phyloP scores from a whole-genome alignment of 202 grass and related monocot genomes.

The Setaria viridis region DNA sequence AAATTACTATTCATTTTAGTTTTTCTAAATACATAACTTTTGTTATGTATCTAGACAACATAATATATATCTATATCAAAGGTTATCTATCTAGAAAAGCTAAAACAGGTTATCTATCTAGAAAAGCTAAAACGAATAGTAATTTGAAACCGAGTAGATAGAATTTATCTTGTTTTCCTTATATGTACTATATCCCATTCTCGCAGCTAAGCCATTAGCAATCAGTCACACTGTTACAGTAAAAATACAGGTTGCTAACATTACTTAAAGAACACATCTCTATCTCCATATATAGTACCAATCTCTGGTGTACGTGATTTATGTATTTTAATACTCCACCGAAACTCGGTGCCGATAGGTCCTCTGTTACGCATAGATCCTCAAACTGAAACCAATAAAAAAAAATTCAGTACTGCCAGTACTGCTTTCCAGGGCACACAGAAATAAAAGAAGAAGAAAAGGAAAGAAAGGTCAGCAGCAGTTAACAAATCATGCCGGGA shows the following conservation, averaged over 20 bases:
- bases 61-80: too few relatives aligned
- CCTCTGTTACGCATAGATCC: neutral
- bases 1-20: too few relatives aligned
- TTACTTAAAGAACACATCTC: neutral
- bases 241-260: neutral
- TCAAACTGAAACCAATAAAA: neutral
- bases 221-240: neutral
- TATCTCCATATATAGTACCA: neutral
- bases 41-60: too few relatives aligned
- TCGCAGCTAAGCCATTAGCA: neutral
- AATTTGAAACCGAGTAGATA: too few relatives aligned
- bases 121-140: too few relatives aligned
- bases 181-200: too few relatives aligned
- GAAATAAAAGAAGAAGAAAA: neutral
- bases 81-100: too few relatives aligned
- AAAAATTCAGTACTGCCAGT: neutral
- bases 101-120: too few relatives aligned
- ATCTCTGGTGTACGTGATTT: neutral
- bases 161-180: neutral
- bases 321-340: constrained; percentile 19
- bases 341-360: constrained; percentile 27
- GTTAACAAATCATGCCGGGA: constrained; percentile 13
- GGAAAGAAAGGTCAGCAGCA: constrained; percentile 13
- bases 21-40: too few relatives aligned
- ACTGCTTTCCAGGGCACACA: constrained; percentile 17